phyloP scores from a whole-genome alignment of 1,284 basidiomycete genomes.

The Apiotrichum laibachii region DNA sequence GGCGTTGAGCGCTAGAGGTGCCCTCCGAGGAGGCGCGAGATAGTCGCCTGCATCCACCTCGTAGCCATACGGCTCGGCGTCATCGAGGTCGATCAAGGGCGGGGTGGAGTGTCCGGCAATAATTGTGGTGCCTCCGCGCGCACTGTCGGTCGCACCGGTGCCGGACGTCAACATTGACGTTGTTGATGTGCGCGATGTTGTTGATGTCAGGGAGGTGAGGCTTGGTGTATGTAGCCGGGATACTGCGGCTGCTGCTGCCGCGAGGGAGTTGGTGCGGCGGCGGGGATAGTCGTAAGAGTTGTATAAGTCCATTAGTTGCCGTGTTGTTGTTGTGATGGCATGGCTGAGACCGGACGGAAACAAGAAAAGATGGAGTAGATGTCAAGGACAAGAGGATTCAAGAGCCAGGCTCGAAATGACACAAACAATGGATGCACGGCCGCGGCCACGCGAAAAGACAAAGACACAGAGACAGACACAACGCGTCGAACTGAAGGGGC shows the following conservation, averaged over 20 bases:
- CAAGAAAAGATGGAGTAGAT: not conserved
- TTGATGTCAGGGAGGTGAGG: conserved; percentile 2
- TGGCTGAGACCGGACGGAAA: conserved; percentile 2
- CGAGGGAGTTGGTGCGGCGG: not conserved
- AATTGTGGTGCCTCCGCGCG: conserved; percentile 1
- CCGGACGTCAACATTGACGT: conserved; percentile 13
- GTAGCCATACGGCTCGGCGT: not conserved
- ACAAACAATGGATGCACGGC: too few species aligned
- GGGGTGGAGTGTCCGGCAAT: conserved; percentile 12
- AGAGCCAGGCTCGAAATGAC: too few species aligned
- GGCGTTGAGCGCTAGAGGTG: conserved; percentile 7
- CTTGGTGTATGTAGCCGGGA: not conserved
- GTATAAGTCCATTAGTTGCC: not conserved
- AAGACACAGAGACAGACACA: not conserved
- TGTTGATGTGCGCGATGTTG: conserved; percentile 12
- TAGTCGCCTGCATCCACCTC: too few species aligned
- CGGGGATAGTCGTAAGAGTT: not conserved
- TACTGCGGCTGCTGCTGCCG: not conserved
- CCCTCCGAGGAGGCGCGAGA: too few species aligned
- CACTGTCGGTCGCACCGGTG: conserved; percentile 7
- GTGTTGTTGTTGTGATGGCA: conserved; percentile 1
- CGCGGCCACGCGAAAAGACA: not conserved
- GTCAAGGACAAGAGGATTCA: not conserved
- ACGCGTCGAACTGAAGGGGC: not conserved
- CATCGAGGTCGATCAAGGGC: conserved; percentile 18